A percentile compares a stretch with the other conserved stretches of the same genome.
Conservation (phyloP, 352 stramenopile genomes). For the Phytophthora constricta region DNA sequence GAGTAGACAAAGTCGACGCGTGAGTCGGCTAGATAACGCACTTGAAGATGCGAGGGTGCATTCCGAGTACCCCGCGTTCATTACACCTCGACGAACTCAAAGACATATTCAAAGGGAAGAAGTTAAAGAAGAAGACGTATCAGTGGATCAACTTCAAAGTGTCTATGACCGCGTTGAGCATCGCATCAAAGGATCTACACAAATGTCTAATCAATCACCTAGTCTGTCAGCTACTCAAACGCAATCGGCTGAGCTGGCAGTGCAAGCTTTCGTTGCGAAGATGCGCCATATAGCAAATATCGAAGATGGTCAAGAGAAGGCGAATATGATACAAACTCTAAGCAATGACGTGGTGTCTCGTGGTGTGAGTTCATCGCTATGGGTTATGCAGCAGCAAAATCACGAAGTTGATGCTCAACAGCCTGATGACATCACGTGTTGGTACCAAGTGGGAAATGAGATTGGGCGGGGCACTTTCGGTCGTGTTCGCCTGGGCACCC, state of each 20-base stretch:
- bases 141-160: conserved; percentile 17
- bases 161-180: conserved; percentile 28
- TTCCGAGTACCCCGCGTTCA: neutral
- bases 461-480: conserved; percentile 65
- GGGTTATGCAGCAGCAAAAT: conserved; percentile 3
- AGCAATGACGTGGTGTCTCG: neutral
- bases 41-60: conserved; percentile 23
- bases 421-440: conserved; percentile 29
- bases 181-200: conserved; percentile 9
- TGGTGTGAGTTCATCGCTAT: neutral
- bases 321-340: conserved; percentile 10
- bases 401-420: conserved; percentile 15
- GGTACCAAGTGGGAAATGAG: conserved; percentile 56
- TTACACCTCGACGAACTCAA: conserved; percentile 2
- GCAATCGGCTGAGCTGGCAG: conserved; percentile 17
- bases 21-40: conserved; percentile 28
- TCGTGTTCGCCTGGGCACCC: conserved; percentile 47
- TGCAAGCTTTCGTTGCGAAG: conserved; percentile 24
- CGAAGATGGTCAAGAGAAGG: conserved; percentile 21
- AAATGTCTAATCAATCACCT: neutral
- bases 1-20: conserved; percentile 7
- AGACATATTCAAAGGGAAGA: neutral
- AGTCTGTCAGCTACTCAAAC: conserved; percentile 15
- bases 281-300: conserved; percentile 21
- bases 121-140: neutral